Evolutionary conservation across 1,284 basidiomycete genomes (phyloP), one percentile per base, ranked within the genome.

Genomic region (Moesziomyces antarcticus): DNA sequence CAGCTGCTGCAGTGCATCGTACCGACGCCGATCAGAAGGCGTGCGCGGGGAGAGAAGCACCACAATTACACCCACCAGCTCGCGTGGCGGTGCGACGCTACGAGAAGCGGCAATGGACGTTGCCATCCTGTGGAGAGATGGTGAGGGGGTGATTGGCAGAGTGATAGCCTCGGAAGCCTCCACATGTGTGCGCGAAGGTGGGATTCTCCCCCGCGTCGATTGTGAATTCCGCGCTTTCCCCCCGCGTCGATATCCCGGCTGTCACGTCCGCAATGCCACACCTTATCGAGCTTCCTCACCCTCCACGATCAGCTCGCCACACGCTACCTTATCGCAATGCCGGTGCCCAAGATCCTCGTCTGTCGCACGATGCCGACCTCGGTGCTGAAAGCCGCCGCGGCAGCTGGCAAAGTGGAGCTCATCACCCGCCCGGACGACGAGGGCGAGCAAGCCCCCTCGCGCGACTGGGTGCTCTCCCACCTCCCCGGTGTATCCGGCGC

Each of bases 391-490:
- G 54, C 52, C n/a, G 59, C 63, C 13, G 59, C 56, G 16, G 56
- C 56, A 16, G 55, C 47, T 11, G 71, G 77, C 33, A 64, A 62
- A 24, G 67, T 79, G 27, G 75, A 86, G 54, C 75, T 87, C 33
- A 87, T 93, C 7, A 67, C 89, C 2, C 94, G 93, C 90, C 88
- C 89, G 0, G 87, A 92, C 63, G 89, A 93, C 1, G 53, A 59
- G 20, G 57, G 53, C 30, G 63, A 74, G 18, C 58, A 45, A n/a
- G 58, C 73, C 0, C 59, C 64, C 5, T 60, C 71, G 0, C 87
- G 91, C 16, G 80, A 87, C 24, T 98, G 95, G 94, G 85, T 97
- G 1, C 85, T 95, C 16, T 86, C 91, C 59, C 90, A 95, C 71
- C 86, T 91, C 1, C 81, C 83, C 13, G 92, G 90, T 2, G 89